Conservation (phyloP, 768 basidiomycete genomes). For the Podaxis carcinomalis region DNA sequence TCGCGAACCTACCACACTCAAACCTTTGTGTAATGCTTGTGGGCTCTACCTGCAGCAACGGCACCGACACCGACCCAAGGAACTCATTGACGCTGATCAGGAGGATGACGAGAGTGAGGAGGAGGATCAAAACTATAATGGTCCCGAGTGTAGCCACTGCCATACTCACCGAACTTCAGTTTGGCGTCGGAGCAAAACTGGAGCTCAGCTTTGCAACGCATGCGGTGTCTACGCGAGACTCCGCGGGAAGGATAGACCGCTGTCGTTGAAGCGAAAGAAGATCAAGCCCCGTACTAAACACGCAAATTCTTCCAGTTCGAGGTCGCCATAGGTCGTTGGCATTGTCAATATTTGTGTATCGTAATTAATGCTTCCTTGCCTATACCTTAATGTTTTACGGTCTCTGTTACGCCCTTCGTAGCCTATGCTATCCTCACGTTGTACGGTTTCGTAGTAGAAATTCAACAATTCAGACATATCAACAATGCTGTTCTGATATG, state of each 20-base stretch:
- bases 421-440: not conserved
- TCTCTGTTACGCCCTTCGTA: not conserved
- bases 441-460: not conserved
- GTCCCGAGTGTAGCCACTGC: slow-evolving; percentile 47
- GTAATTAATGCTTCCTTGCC: not conserved
- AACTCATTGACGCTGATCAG: slow-evolving; percentile 44
- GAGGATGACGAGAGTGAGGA: slow-evolving; percentile 36
- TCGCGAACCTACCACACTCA: slow-evolving; percentile 39
- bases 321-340: not conserved
- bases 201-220: slow-evolving; percentile 47
- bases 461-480: not conserved
- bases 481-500: not conserved
- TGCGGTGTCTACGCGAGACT: slow-evolving; percentile 46
- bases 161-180: slow-evolving; percentile 45
- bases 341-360: not conserved
- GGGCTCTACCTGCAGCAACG: slow-evolving; percentile 45
- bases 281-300: slow-evolving; percentile 48
- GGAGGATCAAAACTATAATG: slow-evolving; percentile 34
- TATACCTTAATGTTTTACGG: slow-evolving; percentile 6
- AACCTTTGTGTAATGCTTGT: slow-evolving; percentile 44
- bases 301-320: slow-evolving; percentile 2
- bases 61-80: slow-evolving; percentile 42
- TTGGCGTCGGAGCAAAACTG: slow-evolving; percentile 46
- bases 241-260: slow-evolving; percentile 41
- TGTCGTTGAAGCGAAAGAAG: slow-evolving; percentile 41